Evolutionary conservation across 2,329 filamentous ascomycete species (phyloP).

Genomic region (Pyricularia pennisetigena): DNA sequence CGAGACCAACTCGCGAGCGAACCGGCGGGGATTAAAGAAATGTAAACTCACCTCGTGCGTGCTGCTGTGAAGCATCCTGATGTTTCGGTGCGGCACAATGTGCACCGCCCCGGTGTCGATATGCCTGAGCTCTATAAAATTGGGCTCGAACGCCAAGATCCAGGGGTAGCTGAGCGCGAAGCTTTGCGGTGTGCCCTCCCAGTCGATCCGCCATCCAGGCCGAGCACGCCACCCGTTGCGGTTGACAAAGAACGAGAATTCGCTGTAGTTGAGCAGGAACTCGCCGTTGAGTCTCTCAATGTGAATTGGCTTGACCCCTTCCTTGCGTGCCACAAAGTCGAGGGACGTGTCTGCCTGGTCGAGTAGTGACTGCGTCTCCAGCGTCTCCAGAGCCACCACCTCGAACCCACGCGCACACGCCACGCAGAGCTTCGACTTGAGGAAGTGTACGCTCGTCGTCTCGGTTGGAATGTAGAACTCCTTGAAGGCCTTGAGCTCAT

Average conservation of each 20-base stretch:
- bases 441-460: conserved; percentile 95
- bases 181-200: conserved; percentile 86
- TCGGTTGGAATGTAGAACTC: conserved; percentile 99
- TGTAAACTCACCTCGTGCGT: conserved; percentile 73
- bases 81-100: conserved; percentile 93
- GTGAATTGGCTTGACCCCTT: conserved; percentile 89
- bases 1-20: not conserved
- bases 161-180: conserved; percentile 96
- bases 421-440: conserved; percentile 93
- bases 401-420: conserved; percentile 94
- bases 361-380: conserved; percentile 94
- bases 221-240: conserved; percentile 94
- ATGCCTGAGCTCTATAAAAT: conserved; percentile 93
- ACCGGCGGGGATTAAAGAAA: not conserved
- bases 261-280: conserved; percentile 94
- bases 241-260: conserved; percentile 99
- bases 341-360: conserved; percentile 97
- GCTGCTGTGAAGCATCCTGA: conserved; percentile 93
- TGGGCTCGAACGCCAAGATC: conserved; percentile 93
- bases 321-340: conserved; percentile 90
- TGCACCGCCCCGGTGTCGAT: conserved; percentile 93
- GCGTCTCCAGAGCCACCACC: conserved; percentile 89
- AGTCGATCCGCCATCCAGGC: conserved; percentile 94
- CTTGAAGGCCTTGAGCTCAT: conserved; percentile 93
- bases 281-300: conserved; percentile 96